Percentiles rank a stretch among this genome's conserved stretches.
Evolutionary conservation across 2,329 filamentous ascomycete genomes (phyloP).

Genomic region (Fusarium mexicanum): DNA sequence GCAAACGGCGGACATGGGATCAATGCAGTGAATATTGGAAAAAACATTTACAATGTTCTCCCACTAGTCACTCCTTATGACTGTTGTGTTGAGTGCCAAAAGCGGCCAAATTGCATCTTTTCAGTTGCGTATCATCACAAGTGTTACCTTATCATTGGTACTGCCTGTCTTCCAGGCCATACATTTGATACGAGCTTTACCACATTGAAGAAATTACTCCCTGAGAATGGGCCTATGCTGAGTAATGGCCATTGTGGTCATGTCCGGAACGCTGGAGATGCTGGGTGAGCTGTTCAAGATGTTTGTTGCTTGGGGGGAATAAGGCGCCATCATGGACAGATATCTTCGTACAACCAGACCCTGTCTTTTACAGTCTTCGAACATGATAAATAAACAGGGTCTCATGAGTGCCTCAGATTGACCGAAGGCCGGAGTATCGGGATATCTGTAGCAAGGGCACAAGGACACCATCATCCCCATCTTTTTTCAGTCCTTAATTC

Average conservation of each 20-base stretch:
- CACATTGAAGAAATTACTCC: background rate
- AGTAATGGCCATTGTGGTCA: background rate
- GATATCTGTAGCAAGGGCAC: background rate
- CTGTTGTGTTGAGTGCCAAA: background rate
- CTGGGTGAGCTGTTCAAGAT: background rate
- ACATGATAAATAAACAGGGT: too few relatives aligned
- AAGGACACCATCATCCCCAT: background rate
- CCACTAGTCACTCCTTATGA: background rate
- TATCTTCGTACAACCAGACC: rapidly evolving
- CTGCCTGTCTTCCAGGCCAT: background rate
- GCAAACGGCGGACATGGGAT: background rate
- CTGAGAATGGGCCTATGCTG: background rate
- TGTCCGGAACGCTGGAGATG: background rate
- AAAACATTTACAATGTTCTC: background rate
- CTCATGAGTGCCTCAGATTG: background rate
- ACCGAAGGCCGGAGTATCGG: too few relatives aligned
- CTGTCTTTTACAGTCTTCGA: background rate
- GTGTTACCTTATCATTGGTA: background rate
- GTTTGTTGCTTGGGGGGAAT: too few relatives aligned
- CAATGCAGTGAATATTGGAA: background rate
- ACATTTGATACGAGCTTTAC: background rate
- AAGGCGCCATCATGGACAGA: too few relatives aligned
- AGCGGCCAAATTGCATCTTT: background rate
- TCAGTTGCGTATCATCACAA: background rate
- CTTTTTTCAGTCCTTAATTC: background rate